These are phyloP conservation scores for Wickerhamomyces subpelliculosus DNA, from an alignment of 805 yeast genomes.

Conservation along the genomic window DNA sequence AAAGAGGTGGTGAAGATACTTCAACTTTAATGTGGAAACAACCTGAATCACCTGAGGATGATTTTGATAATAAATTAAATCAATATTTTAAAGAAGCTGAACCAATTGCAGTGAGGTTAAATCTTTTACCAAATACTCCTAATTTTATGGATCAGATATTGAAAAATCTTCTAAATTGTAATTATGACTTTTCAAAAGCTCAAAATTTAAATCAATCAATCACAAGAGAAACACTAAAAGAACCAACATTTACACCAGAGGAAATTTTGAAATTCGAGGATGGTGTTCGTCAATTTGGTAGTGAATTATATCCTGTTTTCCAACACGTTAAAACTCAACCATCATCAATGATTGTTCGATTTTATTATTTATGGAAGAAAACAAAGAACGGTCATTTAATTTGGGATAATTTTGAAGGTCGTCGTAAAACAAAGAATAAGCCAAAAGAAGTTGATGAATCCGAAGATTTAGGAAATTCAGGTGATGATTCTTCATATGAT, in stretches of 20 bases:
- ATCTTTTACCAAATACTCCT: conserved; percentile 57
- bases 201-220: conserved; percentile 36
- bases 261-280: conserved; percentile 68
- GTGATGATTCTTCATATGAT: conserved; percentile 70
- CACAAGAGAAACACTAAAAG: conserved; percentile 55
- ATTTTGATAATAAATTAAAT: conserved; percentile 28
- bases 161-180: conserved; percentile 41
- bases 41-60: conserved; percentile 21
- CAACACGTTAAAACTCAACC: conserved; percentile 70
- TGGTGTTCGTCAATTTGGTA: conserved; percentile 66
- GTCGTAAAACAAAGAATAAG: conserved; percentile 50
- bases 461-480: conserved; percentile 27
- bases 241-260: conserved; percentile 64
- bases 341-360: conserved; percentile 74
- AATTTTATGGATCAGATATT: conserved; percentile 77
- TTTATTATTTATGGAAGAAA: conserved; percentile 89
- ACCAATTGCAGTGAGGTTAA: conserved; percentile 48
- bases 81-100: conserved; percentile 48
- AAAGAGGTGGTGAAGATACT: conserved; percentile 73
- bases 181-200: conserved; percentile 48
- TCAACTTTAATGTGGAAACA: conserved; percentile 61
- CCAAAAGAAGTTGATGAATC: conserved; percentile 12
- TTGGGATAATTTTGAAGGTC: conserved; percentile 78
- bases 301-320: conserved; percentile 69
- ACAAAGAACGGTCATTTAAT: conserved; percentile 65